Percentiles rank a stretch among this genome's conserved stretches.
Evolutionary conservation across 1,284 basidiomycete species (phyloP).

Genomic region (Puccinia horiana): DNA sequence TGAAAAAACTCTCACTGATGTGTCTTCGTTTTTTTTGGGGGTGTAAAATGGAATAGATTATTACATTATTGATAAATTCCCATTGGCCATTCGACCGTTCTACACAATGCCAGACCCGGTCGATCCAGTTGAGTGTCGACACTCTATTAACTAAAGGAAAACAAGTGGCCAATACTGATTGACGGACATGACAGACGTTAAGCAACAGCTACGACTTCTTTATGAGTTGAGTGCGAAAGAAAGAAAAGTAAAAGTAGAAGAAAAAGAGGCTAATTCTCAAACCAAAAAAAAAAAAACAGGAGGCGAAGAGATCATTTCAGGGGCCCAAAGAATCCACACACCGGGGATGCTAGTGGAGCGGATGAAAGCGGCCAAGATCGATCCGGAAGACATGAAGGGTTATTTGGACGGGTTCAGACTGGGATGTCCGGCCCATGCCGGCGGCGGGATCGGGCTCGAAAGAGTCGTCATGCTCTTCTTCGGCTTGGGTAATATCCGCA

Average conservation of each 20-base stretch:
- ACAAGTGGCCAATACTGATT: neutral
- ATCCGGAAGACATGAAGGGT: slow-evolving; percentile 55
- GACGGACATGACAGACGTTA: slow-evolving; percentile 28
- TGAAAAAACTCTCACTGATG: neutral
- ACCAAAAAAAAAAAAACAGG: slow-evolving; percentile 48
- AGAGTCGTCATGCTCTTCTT: slow-evolving; percentile 58
- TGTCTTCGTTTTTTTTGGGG: slow-evolving; percentile 62
- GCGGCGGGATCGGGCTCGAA: slow-evolving; percentile 58
- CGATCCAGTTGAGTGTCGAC: slow-evolving; percentile 68
- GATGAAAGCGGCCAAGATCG: slow-evolving; percentile 54
- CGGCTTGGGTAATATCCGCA: slow-evolving; percentile 57
- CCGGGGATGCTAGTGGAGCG: slow-evolving; percentile 54
- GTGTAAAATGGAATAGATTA: slow-evolving; percentile 85
- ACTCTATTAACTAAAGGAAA: neutral
- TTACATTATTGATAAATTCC: slow-evolving; percentile 97
- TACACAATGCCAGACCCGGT: slow-evolving; percentile 96
- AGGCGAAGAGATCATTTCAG: slow-evolving; percentile 58
- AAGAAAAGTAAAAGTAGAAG: neutral
- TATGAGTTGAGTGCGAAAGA: slow-evolving; percentile 30
- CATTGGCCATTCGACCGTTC: slow-evolving; percentile 87
- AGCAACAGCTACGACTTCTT: slow-evolving; percentile 50
- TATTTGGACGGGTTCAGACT: slow-evolving; percentile 58
- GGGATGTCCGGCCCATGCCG: slow-evolving; percentile 57
- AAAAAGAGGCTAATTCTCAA: neutral
- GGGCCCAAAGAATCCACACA: slow-evolving; percentile 57